phyloP scores from a whole-genome alignment of 257 asterid species.

The Solanum gandarillasii region DNA sequence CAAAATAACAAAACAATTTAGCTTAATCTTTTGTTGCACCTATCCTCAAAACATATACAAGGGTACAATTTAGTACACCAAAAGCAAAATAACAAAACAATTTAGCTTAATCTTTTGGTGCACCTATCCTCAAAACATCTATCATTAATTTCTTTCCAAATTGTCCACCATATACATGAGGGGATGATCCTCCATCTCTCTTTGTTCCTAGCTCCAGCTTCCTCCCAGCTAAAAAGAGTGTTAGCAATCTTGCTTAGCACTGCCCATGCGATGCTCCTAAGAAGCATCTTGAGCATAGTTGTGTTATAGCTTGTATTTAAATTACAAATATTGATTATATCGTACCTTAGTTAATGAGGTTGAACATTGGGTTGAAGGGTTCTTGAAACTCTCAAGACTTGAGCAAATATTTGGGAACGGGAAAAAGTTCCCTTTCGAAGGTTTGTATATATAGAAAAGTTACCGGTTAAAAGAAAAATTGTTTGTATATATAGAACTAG shows the following conservation, averaged over 20 bases:
- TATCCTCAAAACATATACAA: not conserved
- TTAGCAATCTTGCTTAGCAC: not conserved
- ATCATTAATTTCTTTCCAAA: not conserved
- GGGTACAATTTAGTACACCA: not conserved
- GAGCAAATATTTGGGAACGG: not conserved
- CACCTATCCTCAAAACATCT: not conserved
- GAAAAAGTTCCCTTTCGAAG: not conserved
- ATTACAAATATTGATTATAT: not conserved
- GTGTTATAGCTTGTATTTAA: not conserved
- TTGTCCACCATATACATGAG: not conserved
- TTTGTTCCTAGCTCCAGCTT: not conserved
- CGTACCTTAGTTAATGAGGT: not conserved
- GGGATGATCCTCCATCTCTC: not conserved
- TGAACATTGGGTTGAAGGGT: not conserved
- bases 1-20: not conserved
- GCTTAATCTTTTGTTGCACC: not conserved
- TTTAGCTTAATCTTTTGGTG: not conserved
- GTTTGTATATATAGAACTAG: not conserved
- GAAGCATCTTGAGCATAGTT: not conserved
- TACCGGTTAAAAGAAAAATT: too few relatives aligned
- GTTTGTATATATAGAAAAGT: not conserved
- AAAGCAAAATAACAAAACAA: too few relatives aligned
- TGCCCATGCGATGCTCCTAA: not conserved
- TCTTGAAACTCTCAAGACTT: not conserved
- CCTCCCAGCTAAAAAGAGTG: not conserved